Conservation (phyloP, 768 basidiomycete genomes). For the Russula lepida region DNA sequence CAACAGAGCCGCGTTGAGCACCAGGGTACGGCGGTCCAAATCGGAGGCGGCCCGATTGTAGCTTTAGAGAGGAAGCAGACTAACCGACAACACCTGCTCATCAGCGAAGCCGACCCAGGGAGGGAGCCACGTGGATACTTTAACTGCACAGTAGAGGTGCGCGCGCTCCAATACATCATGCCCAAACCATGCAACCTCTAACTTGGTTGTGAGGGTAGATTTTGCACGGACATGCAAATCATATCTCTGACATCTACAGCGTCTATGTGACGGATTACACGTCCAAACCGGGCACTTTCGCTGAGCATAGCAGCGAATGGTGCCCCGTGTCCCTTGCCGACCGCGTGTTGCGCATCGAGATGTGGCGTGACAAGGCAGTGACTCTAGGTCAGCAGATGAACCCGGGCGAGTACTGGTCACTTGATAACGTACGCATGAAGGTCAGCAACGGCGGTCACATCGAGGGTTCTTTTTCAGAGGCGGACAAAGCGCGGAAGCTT, state of each 20-base stretch:
- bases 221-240: constrained; percentile 15
- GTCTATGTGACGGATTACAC: constrained; percentile 22
- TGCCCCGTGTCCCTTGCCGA: constrained; percentile 15
- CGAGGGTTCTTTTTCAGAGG: constrained; percentile 18
- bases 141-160: constrained; percentile 42
- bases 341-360: constrained; percentile 20
- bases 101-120: constrained; percentile 43
- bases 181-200: neutral
- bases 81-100: constrained; percentile 37
- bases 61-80: neutral
- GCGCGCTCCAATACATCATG: neutral
- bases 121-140: constrained; percentile 44
- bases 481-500: constrained; percentile 15
- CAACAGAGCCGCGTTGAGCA: constrained; percentile 11
- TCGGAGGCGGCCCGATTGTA: constrained; percentile 12
- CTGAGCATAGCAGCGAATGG: constrained; percentile 11
- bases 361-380: constrained; percentile 19
- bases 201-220: neutral
- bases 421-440: constrained; percentile 20
- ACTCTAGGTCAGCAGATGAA: constrained; percentile 13
- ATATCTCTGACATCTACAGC: constrained; percentile 13
- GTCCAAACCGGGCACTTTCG: constrained; percentile 5
- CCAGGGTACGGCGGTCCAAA: constrained; percentile 12
- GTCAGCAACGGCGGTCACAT: constrained; percentile 7
- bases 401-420: constrained; percentile 21